Evolutionary conservation across 352 stramenopile genomes (phyloP).

Genomic region (Phytopythium boreale): DNA sequence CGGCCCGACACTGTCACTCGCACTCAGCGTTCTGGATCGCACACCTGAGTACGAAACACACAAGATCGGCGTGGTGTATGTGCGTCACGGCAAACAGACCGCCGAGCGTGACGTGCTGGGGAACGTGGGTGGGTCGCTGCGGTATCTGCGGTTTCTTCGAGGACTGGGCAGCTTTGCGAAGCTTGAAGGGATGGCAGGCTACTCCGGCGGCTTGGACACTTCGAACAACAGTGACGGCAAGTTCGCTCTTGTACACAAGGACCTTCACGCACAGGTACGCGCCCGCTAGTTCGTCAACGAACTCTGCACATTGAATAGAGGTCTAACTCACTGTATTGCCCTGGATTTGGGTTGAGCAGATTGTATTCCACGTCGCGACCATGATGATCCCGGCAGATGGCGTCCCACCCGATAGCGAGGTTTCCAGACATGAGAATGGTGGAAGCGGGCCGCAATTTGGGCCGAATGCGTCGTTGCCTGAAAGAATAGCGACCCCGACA

Average conservation of each 20-base stretch:
- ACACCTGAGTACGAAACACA: constrained; percentile 83
- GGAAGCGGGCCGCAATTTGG: background rate
- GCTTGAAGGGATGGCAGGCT: constrained; percentile 61
- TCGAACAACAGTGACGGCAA: constrained; percentile 66
- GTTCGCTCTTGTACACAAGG: constrained; percentile 72
- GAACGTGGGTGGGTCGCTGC: constrained; percentile 65
- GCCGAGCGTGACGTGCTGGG: constrained; percentile 68
- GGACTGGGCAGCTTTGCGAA: constrained; percentile 64
- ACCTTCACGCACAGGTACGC: constrained; percentile 59
- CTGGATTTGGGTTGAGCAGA: constrained; percentile 32
- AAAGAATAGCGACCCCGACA: background rate
- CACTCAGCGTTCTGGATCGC: constrained; percentile 74
- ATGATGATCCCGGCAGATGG: constrained; percentile 60
- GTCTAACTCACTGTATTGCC: constrained; percentile 1
- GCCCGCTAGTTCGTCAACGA: background rate
- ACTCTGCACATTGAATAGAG: background rate
- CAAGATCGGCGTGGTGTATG: constrained; percentile 84
- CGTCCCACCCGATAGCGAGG: background rate
- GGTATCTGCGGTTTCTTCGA: constrained; percentile 74
- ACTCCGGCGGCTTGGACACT: constrained; percentile 76
- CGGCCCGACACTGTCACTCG: constrained; percentile 48
- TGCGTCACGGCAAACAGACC: constrained; percentile 51
- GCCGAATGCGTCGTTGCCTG: background rate
- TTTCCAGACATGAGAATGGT: too few relatives aligned
- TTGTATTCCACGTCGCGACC: constrained; percentile 85